Evolutionary conservation across 106 monocot genomes (phyloP), one percentile per base, ranked within the genome.

Genomic region (Dendrobium officinale): DNA sequence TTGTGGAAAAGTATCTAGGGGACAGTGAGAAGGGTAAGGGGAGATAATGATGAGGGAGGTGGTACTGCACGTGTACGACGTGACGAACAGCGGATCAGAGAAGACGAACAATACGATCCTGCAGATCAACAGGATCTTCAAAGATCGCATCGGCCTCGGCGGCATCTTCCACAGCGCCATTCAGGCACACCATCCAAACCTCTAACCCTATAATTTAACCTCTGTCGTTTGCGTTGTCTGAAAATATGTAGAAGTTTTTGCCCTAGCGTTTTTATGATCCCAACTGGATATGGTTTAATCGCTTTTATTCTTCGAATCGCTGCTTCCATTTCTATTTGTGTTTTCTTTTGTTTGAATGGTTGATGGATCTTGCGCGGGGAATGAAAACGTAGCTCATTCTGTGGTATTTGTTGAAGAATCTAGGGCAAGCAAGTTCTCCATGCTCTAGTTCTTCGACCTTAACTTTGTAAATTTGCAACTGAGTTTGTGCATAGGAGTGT

Each of bases 81-180:
- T 96, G 82, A 93, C 96, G 5, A 96, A 93, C 78, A 92, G 96
- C 80, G 91, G 73, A 44, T 90, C 89, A 27, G 93, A 84, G 77
- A 96, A 96, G 90, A 93, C 96, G 27, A 96, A 96, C 90, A 96
- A 92, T 81, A 93, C 93, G 67, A 93, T 96, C 49, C 86, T 96
- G 44, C 93, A 96, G 91, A 92, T 96, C 87, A 96, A 96, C 77
- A 80, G 86, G 85, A 88, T 96, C 88, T 93, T 96, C 84, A 96
- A 96, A 81, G 96, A 96, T 67, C 91, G 96, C 5, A 93, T 96
- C 81, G 96, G 96, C 43, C 90, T 96, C 79, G 96, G 96, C 66
- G 96, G 96, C 44, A 92, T 96, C 86, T 96, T 96, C 84, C 96
- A 96, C 83, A 91, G 91, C 88, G 93, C 96, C 79, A 80, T 96